Evolutionary conservation across 2,329 filamentous ascomycete genomes (phyloP), one percentile per base, ranked within the genome.

Genomic region (Magnaporthiopsis rhizophila): DNA sequence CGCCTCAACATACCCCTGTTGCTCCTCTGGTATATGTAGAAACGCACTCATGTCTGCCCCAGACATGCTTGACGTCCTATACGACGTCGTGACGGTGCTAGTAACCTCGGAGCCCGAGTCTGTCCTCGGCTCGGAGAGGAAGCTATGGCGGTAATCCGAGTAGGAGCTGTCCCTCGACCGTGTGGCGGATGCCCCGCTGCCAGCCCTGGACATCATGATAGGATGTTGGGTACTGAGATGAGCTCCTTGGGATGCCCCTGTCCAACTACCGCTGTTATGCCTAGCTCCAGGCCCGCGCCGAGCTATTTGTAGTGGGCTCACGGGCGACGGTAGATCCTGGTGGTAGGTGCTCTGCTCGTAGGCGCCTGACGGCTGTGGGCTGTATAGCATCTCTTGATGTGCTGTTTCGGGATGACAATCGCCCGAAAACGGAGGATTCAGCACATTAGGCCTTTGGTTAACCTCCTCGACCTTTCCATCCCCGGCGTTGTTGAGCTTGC

Each of bases 121-220:
- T 36, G 62, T 57, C 36, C 50, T 53, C 8, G 21, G 64, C 34
- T 75, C 74, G 57, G 75, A 74, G 32, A 75, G 69, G 3, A 74
- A 76, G 64, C 74, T 75, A 61, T 74, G 74, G 28, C 73, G 69
- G 5, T 74, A 76, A 59, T 77, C 75, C 45, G 71, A 73, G 13
- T 53, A 26, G 2, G 66, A 66, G 66, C 69, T 70, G 45, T 32
- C 61, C 30, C 61, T 34, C 73, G 69, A 11, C 73, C 76, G 62
- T 76, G 45, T 21, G 9, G 45, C 45, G 18, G 45, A 6, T 9
- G 45, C 18, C 7, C 21, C 21, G 21, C 45, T n/a, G 21, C 45
- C 45, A 8, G 45, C 6, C 12, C 45, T 6, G 18, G 21, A 8
- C 21, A 21, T 53, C 7, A n/a, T 9, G 21, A 50, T 15, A 18